phyloP scores from a whole-genome alignment of 2,329 filamentous ascomycete genomes.

The Trichoderma koningii region DNA sequence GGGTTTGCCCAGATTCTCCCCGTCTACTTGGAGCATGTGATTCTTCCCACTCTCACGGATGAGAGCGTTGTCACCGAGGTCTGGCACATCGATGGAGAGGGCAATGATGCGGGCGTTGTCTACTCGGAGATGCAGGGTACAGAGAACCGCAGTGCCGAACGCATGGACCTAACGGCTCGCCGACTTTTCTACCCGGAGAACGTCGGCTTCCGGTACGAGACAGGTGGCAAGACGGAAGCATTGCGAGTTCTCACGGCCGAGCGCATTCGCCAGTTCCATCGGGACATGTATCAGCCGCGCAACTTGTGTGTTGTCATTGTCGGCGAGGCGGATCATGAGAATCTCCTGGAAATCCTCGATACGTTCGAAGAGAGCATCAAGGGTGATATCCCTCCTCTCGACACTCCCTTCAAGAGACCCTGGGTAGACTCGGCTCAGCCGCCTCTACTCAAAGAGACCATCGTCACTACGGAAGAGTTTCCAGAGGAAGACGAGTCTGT shows the following conservation, averaged over 20 bases:
- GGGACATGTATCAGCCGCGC: constrained; percentile 96
- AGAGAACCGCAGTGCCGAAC: constrained; percentile 78
- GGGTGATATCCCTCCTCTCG: constrained; percentile 73
- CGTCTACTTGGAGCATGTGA: constrained; percentile 91
- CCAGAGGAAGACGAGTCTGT: constrained; percentile 95
- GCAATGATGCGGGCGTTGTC: constrained; percentile 93
- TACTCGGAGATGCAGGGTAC: constrained; percentile 99
- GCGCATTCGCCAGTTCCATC: constrained; percentile 90
- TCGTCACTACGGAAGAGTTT: constrained; percentile 80
- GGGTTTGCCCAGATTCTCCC: constrained; percentile 94
- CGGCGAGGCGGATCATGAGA: constrained; percentile 83
- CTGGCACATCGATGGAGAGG: constrained; percentile 89
- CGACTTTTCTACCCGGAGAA: constrained; percentile 84
- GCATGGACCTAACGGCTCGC: constrained; percentile 83
- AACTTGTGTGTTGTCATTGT: constrained; percentile 90
- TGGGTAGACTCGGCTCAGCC: constrained; percentile 89
- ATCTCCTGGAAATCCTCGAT: constrained; percentile 80
- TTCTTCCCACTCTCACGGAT: constrained; percentile 89
- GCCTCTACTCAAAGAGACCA: constrained; percentile 69
- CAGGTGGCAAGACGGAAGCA: constrained; percentile 94
- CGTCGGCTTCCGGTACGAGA: constrained; percentile 94
- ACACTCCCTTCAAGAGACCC: constrained; percentile 77
- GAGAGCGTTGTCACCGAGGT: constrained; percentile 94
- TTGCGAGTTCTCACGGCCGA: constrained; percentile 83
- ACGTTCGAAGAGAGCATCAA: constrained; percentile 86